Evolutionary conservation across 257 asterid species (phyloP), one percentile per base, ranked within the genome.

Genomic region (Rehmannia glutinosa): DNA sequence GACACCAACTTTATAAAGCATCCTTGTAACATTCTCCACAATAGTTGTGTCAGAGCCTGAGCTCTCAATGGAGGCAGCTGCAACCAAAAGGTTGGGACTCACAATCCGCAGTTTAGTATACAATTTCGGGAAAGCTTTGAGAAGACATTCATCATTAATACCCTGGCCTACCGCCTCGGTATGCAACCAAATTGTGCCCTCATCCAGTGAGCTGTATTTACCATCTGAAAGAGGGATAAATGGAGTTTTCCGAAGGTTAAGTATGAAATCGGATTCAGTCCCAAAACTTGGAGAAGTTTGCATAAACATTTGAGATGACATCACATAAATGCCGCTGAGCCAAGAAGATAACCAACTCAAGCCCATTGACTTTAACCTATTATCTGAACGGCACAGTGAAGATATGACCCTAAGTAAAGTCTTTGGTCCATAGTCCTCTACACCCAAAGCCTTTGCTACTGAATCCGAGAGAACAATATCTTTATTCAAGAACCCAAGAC

Each of bases 151-250:
- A 71, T 83, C 84, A 49, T 58, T 74, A 36, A 58, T 64, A 42
- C 87, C 82, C 39, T 75, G 77, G 39, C 72, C 81, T 45, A 58
- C 77, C 30, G 75, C 83, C 69, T 81, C 84, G 25, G 77, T 68
- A 55, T 83, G 92, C 86, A 91, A 73, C 99, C 99, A 94, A 78
- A 94, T 75, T 43, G 88, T 71, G 60, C 86, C 95, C 45, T 82
- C 87, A 53, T 84, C 84, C 61, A 84, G 77, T 58, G 96, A 87
- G 76, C 88, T 72, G 78, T 81, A 82, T 69, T 62, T 84, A 39
- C 96, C 96, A 85, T 85, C 83, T 20, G 89, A 83, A 73, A 94
- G 96, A 43, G 99, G 99, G 71, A 94, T 83, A 74, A 91, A 90
- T 35, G 88, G 90, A 61, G 69, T 73, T 77, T 81, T 91, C 77